Evolutionary conservation across 1,284 basidiomycete genomes (phyloP), one percentile per base, ranked within the genome.

Genomic region (Trametes versicolor): DNA sequence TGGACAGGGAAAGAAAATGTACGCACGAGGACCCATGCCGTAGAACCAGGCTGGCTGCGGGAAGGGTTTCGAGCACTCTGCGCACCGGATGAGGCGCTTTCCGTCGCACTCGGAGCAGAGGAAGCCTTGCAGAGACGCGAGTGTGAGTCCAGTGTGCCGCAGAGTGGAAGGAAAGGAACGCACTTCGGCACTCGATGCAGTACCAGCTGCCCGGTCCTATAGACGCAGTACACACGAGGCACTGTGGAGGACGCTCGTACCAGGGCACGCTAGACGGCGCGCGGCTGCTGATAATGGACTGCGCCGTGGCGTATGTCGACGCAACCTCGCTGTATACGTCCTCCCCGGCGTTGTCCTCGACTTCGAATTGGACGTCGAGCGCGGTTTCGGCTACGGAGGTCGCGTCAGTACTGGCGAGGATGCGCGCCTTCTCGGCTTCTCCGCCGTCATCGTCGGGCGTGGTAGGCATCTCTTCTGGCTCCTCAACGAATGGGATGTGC

Each of bases 21-120:
- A 56, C 54, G 54, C 25, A 56, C 54, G 54, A 4, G 43, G 41
- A 23, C 41, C 54, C 27, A 32, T 45, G 43, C 54, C 54, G 54
- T 56, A 56, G 43, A 47, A 56, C 54, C 54, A 56, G 12, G 25
- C 17, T 27, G 54, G 54, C 54, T 56, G 54, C 27, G 54, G 54
- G 54, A 56, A 56, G 25, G 53, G 53, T 41, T 43, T 56, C 27
- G 21, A 41, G 54, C 54, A 56, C 21, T 39, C 43, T 41, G 45
- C 41, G 54, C 54, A 56, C 54, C 39, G 39, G 54, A 56, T 56
- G 27, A 45, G 39, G 41, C 29, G 54, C 43, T 21, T 12, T 9
- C 5, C 15, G 54, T 56, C 54, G 54, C 54, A 56, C 12, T 45
- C 54, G 41, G 17, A 4, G 41, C 54, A 56, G 54, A 56, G 17